Evolutionary conservation across 2,329 filamentous ascomycete genomes (phyloP).

Genomic region (Colletotrichum destructivum): DNA sequence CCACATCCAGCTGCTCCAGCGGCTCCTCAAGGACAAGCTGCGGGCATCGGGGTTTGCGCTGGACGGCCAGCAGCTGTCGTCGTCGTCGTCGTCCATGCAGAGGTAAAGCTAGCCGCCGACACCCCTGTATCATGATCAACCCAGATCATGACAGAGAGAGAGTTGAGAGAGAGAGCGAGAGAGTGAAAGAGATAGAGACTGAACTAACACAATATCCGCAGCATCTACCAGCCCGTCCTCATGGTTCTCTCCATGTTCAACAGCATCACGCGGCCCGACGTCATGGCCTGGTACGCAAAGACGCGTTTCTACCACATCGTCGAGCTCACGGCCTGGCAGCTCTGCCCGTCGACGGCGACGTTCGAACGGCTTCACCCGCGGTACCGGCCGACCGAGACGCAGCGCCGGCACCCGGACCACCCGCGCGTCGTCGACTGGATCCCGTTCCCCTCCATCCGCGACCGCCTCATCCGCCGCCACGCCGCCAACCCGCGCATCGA

Average conservation of each 20-base stretch:
- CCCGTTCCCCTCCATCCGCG: slow-evolving; percentile 49
- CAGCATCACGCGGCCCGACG: slow-evolving; percentile 53
- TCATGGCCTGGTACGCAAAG: slow-evolving; percentile 58
- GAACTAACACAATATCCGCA: not conserved
- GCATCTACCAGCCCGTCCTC: slow-evolving; percentile 48
- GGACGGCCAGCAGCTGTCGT: not conserved
- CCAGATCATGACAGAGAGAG: too few relatives aligned
- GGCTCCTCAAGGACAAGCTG: slow-evolving; percentile 47
- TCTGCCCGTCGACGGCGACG: slow-evolving; percentile 48
- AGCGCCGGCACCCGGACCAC: slow-evolving; percentile 45
- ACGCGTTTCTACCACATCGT: slow-evolving; percentile 54
- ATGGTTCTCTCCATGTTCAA: slow-evolving; percentile 54
- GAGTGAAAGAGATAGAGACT: not conserved
- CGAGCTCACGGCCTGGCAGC: slow-evolving; percentile 53
- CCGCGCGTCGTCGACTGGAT: slow-evolving; percentile 48
- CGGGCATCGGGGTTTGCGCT: slow-evolving; percentile 37
- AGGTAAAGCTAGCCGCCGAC: not conserved
- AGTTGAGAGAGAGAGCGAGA: too few relatives aligned
- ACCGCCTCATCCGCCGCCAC: slow-evolving; percentile 49
- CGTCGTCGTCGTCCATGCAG: slow-evolving; percentile 14
- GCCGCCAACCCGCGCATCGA: slow-evolving; percentile 51
- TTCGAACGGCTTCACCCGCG: slow-evolving; percentile 48
- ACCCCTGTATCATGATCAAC: too few relatives aligned
- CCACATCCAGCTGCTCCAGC: slow-evolving; percentile 49
- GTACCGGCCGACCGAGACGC: slow-evolving; percentile 48